Conservation (phyloP, 1,284 basidiomycete genomes). For the Boletus mariae region DNA sequence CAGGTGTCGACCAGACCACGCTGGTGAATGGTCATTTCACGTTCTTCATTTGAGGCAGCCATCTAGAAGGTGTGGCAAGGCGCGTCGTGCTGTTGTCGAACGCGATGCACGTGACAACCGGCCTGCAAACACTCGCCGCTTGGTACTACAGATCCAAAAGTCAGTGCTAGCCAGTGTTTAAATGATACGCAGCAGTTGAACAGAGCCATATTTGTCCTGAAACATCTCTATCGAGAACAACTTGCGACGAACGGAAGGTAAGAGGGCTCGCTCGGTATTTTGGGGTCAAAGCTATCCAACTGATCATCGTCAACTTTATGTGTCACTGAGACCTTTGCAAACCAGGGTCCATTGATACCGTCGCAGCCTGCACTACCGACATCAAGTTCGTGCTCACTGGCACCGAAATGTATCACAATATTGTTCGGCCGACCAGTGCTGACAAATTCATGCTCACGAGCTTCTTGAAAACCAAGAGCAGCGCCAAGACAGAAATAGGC, state of each 20-base stretch:
- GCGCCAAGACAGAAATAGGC: neutral
- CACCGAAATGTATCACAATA: too few species aligned
- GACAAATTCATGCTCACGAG: slow-evolving; percentile 14
- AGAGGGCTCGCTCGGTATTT: neutral
- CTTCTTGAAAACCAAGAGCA: neutral
- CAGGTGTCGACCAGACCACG: slow-evolving; percentile 60
- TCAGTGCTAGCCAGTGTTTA: neutral
- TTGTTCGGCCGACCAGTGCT: slow-evolving; percentile 1
- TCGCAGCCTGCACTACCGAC: neutral
- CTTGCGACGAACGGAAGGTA: neutral
- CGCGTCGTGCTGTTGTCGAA: slow-evolving; percentile 14
- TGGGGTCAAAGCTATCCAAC: slow-evolving; percentile 11
- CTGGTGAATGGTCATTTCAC: slow-evolving; percentile 54
- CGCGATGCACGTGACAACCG: slow-evolving; percentile 27
- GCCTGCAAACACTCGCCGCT: neutral
- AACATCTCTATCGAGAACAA: slow-evolving; percentile 1
- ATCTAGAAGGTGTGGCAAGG: slow-evolving; percentile 11
- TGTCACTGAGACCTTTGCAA: neutral
- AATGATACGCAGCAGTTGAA: slow-evolving; percentile 5
- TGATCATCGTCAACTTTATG: slow-evolving; percentile 3
- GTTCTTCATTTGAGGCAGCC: slow-evolving; percentile 31
- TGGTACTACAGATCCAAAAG: neutral
- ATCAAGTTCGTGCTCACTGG: too few species aligned
- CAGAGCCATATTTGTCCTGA: neutral
- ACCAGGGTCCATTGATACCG: neutral